A percentile compares a stretch with the other conserved stretches of the same genome.
Conservation (phyloP, 2,329 filamentous ascomycete genomes). For the Colletotrichum higginsianum region DNA sequence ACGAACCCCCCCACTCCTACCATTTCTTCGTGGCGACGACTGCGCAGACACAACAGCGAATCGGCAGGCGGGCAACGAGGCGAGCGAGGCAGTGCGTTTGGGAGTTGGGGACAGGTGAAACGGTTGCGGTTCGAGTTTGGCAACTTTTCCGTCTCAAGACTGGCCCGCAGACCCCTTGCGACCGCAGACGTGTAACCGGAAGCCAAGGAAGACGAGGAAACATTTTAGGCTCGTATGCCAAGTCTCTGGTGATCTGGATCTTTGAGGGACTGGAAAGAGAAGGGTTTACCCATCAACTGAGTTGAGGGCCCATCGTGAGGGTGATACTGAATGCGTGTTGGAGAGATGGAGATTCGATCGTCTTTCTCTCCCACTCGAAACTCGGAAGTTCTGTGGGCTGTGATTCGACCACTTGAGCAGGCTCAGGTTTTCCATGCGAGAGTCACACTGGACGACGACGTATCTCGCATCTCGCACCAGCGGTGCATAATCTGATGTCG, state of each 20-base stretch:
- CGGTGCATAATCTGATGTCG: conserved; percentile 10
- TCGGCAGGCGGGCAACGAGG: conserved; percentile 17
- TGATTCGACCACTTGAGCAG: background rate
- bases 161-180: conserved; percentile 30
- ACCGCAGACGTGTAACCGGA: conserved; percentile 38
- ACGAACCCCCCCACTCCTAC: conserved; percentile 19
- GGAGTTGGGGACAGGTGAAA: conserved; percentile 33
- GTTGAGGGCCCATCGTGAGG: conserved; percentile 1
- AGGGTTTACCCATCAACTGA: background rate
- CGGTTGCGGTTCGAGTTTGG: conserved; percentile 42
- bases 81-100: conserved; percentile 37
- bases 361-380: conserved; percentile 2
- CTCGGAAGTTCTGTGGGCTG: conserved; percentile 18
- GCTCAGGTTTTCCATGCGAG: background rate
- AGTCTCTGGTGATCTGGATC: conserved; percentile 28
- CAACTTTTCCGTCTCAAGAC: conserved; percentile 40
- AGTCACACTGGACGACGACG: conserved; percentile 10
- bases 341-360: conserved; percentile 20
- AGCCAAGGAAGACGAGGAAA: conserved; percentile 19
- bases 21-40: background rate
- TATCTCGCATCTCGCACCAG: background rate
- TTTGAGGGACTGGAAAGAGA: background rate
- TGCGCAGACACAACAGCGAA: background rate
- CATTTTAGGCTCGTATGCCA: conserved; percentile 37
- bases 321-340: conserved; percentile 21